Conservation (phyloP, 371 early-diverging fungal species). For the Mucor velutinosus region DNA sequence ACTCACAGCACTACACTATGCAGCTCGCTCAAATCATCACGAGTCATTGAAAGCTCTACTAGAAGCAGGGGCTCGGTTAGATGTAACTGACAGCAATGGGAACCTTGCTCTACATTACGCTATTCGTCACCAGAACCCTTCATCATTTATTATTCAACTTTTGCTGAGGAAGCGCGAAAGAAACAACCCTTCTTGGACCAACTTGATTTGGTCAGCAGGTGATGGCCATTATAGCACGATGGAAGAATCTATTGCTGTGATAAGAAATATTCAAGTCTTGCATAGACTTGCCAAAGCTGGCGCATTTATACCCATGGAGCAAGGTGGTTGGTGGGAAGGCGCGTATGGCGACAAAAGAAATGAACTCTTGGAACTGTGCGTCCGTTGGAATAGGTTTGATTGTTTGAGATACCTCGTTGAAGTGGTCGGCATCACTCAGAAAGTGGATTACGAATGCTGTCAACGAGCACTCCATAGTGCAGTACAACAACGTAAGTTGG, state of each 20-base stretch:
- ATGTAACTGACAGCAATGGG: conserved; percentile 58
- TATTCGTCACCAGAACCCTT: conserved; percentile 22
- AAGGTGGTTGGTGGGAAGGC: conserved; percentile 13
- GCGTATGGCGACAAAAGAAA: conserved; percentile 9
- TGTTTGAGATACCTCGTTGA: conserved; percentile 32
- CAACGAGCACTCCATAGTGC: conserved; percentile 38
- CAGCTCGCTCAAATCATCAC: conserved; percentile 18
- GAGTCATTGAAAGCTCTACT: conserved; percentile 19
- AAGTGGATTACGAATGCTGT: conserved; percentile 27
- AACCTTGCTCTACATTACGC: conserved; percentile 62
- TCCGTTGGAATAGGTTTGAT: conserved; percentile 43
- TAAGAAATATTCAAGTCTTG: conserved; percentile 20
- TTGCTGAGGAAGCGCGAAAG: conserved; percentile 15
- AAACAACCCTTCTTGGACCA: conserved; percentile 7
- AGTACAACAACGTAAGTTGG: conserved; percentile 50
- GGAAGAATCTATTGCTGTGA: conserved; percentile 27
- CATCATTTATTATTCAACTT: conserved; percentile 63
- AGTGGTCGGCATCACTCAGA: conserved; percentile 14
- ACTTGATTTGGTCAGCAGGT: conserved; percentile 5
- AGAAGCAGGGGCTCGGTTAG: conserved; percentile 34
- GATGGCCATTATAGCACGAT: conserved; percentile 5
- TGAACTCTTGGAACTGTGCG: conserved; percentile 37
- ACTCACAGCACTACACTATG: conserved; percentile 46
- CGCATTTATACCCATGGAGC: not conserved
- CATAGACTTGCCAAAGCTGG: conserved; percentile 23